Conservation (phyloP, 352 stramenopile species). For the Globisporangium barbulae region DNA sequence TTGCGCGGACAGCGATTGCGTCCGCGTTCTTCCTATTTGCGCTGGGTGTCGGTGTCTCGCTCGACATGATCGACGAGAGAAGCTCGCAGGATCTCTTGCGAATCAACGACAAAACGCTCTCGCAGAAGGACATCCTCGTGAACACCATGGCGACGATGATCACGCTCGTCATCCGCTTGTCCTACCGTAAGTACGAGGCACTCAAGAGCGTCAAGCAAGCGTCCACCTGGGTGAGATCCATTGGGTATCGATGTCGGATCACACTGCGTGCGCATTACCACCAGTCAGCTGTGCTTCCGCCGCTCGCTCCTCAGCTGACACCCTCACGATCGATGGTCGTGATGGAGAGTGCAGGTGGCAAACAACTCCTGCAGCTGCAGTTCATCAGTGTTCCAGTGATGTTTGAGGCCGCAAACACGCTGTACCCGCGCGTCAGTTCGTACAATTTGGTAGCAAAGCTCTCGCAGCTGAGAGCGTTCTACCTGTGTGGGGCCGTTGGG, state of each 20-base stretch:
- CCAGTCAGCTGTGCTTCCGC: not conserved
- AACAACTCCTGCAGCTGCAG: not conserved
- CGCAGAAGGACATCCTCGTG: slow-evolving; percentile 6
- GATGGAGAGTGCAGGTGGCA: not conserved
- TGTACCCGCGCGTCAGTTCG: not conserved
- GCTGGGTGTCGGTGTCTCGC: slow-evolving; percentile 6
- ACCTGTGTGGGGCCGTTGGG: not conserved
- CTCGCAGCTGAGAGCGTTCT: not conserved
- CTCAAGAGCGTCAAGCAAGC: not conserved
- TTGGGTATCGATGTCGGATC: not conserved
- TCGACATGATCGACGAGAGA: not conserved
- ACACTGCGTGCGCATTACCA: not conserved
- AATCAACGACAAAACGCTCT: not conserved
- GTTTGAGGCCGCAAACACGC: not conserved
- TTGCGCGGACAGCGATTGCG: not conserved
- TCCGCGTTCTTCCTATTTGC: slow-evolving; percentile 4
- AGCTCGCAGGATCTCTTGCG: not conserved
- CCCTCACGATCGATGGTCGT: not conserved
- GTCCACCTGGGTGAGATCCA: slow-evolving; percentile 2
- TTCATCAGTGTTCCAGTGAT: not conserved
- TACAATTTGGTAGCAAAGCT: not conserved
- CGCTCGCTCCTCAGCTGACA: not conserved
- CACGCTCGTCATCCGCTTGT: not conserved
- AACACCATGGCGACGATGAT: slow-evolving; percentile 15
- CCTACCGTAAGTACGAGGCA: not conserved